Conservation (phyloP, 148 eudicot species). For the Persicaria tinctoria region DNA sequence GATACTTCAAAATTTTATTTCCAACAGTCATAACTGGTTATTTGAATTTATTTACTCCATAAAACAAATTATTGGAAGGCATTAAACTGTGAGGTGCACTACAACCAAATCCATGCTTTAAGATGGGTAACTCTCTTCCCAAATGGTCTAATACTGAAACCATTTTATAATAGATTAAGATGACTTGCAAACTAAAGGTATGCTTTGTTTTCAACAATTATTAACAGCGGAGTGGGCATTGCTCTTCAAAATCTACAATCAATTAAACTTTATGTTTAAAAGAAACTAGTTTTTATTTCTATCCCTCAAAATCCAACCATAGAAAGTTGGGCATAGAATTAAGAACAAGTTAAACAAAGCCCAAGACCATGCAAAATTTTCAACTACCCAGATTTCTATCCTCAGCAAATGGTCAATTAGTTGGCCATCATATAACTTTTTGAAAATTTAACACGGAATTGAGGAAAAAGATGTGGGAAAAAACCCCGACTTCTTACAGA, state of each 20-base stretch:
- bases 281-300: neutral
- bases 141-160: neutral
- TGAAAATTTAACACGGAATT: neutral
- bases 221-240: neutral
- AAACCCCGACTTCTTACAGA: neutral
- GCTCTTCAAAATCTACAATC: neutral
- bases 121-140: neutral
- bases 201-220: neutral
- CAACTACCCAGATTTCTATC: neutral
- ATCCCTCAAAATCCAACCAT: neutral
- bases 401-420: neutral
- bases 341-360: neutral
- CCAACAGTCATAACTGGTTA: neutral
- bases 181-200: neutral
- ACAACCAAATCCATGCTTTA: neutral
- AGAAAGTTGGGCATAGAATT: too few relatives aligned
- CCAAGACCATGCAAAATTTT: neutral
- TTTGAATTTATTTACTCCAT: too few relatives aligned
- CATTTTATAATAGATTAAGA: neutral
- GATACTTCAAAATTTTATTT: neutral
- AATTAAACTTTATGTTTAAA: neutral
- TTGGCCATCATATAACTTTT: neutral
- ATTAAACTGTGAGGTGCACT: neutral
- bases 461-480: neutral
- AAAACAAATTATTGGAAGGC: too few relatives aligned